Conservation (phyloP, 1,284 basidiomycete species). For the Bjerkandera adusta region DNA sequence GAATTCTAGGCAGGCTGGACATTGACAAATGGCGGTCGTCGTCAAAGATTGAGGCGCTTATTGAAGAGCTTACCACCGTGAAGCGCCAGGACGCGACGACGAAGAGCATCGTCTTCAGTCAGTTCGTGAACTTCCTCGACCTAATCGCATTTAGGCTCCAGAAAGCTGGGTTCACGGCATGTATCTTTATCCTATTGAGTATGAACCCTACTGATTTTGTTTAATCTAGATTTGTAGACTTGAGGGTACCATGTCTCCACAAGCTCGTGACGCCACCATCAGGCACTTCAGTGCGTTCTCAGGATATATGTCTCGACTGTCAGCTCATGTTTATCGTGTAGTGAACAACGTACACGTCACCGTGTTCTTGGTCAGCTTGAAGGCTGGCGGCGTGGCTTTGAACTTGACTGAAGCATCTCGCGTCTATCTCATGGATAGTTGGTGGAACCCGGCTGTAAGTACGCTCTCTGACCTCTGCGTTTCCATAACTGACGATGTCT, state of each 20-base stretch:
- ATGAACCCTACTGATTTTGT: conserved; percentile 1
- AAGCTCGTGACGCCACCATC: conserved; percentile 93
- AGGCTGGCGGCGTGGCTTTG: conserved; percentile 94
- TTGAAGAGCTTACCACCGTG: conserved; percentile 90
- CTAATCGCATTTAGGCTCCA: conserved; percentile 93
- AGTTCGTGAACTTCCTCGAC: conserved; percentile 90
- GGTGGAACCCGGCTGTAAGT: conserved; percentile 87
- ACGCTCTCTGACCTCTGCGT: conserved; percentile 11
- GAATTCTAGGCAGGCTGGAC: conserved; percentile 90
- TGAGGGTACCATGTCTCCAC: conserved; percentile 96
- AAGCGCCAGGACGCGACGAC: conserved; percentile 86
- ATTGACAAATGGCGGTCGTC: conserved; percentile 91
- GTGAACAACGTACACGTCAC: conserved; percentile 94
- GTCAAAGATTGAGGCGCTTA: conserved; percentile 95
- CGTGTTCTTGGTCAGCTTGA: conserved; percentile 94
- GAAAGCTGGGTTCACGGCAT: conserved; percentile 83
- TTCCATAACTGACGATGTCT: conserved; percentile 9
- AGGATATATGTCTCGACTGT: background rate
- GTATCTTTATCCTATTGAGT: conserved; percentile 24
- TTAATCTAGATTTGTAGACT: conserved; percentile 84
- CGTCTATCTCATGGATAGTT: conserved; percentile 90
- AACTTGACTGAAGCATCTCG: conserved; percentile 93
- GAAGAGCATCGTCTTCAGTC: conserved; percentile 96
- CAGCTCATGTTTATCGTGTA: conserved; percentile 27
- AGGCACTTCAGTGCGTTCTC: conserved; percentile 81